phyloP scores from a whole-genome alignment of 2,329 filamentous ascomycete species.

The Calonectria hongkongensis region DNA sequence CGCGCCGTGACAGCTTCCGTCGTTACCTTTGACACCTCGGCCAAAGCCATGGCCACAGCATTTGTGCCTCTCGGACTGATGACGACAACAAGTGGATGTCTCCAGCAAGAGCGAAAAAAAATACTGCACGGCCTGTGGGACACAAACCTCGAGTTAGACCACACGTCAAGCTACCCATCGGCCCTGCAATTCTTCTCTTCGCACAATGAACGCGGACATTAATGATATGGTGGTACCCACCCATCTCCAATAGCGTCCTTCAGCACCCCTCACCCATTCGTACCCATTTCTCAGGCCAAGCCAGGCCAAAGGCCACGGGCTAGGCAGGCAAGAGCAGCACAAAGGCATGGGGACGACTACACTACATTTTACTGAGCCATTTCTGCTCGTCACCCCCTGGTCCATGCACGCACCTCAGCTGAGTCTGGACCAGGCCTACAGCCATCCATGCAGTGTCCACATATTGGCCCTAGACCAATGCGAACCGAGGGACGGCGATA shows the following conservation, averaged over 20 bases:
- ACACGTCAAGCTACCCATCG: constrained; percentile 6
- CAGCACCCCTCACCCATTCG: constrained; percentile 13
- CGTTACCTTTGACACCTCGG: constrained; percentile 28
- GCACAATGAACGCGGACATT: constrained; percentile 11
- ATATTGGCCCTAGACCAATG: constrained; percentile 42
- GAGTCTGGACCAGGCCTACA: constrained; percentile 51
- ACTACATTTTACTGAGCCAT: constrained; percentile 43
- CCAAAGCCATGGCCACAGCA: constrained; percentile 33
- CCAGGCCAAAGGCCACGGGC: constrained; percentile 37
- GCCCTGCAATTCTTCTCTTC: constrained; percentile 2
- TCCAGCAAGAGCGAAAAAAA: not conserved
- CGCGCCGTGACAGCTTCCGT: constrained; percentile 1
- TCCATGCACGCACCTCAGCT: constrained; percentile 52
- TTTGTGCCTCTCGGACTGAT: not conserved
- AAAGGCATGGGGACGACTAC: constrained; percentile 9
- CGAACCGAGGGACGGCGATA: constrained; percentile 42
- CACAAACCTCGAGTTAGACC: constrained; percentile 24
- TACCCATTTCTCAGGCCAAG: constrained; percentile 13
- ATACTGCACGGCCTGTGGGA: constrained; percentile 47
- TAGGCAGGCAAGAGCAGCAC: constrained; percentile 34
- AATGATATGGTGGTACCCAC: constrained; percentile 3
- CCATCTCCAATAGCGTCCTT: not conserved
- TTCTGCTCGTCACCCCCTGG: constrained; percentile 44
- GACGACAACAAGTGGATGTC: not conserved
- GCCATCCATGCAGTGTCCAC: constrained; percentile 41